phyloP scores from a whole-genome alignment of 2,329 filamentous ascomycete species.

The Calycina herbarum region DNA sequence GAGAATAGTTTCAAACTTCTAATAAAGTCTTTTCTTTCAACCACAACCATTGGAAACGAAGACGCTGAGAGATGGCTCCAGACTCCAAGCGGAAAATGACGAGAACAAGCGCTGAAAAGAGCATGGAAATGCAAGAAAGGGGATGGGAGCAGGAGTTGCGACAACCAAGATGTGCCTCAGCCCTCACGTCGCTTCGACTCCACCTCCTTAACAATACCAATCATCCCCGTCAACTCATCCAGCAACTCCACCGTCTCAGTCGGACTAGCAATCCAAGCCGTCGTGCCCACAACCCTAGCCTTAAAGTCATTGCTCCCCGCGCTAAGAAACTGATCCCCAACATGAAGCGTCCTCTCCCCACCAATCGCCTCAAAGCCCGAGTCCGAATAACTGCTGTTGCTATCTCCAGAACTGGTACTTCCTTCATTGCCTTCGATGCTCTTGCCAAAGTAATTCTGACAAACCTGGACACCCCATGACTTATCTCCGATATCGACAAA shows the following conservation, averaged over 20 bases:
- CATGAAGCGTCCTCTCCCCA: conserved; percentile 81
- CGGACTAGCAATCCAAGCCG: conserved; percentile 95
- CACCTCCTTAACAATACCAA: conserved; percentile 14
- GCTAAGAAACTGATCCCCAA: conserved; percentile 95
- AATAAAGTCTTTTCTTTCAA: too few species aligned
- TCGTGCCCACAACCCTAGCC: conserved; percentile 85
- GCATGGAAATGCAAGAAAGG: too few species aligned
- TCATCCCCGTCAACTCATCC: conserved; percentile 71
- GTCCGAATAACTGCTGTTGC: conserved; percentile 5
- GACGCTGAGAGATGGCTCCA: too few species aligned
- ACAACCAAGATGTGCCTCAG: not conserved
- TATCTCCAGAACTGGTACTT: conserved; percentile 30
- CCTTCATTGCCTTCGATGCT: too few species aligned
- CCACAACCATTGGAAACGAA: too few species aligned
- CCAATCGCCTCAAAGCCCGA: conserved; percentile 48
- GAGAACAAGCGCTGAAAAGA: too few species aligned
- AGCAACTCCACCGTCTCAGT: conserved; percentile 85
- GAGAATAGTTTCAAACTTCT: too few species aligned
- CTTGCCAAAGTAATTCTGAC: conserved; percentile 80
- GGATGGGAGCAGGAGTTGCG: too few species aligned
- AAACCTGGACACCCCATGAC: conserved; percentile 89
- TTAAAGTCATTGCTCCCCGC: conserved; percentile 98
- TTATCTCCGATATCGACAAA: conserved; percentile 99
- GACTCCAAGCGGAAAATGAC: too few species aligned
- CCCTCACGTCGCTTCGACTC: conserved; percentile 5